A percentile compares a stretch with the other conserved stretches of the same genome.
Evolutionary conservation across 1,284 basidiomycete genomes (phyloP).

Genomic region (Cerioporus squamosus): DNA sequence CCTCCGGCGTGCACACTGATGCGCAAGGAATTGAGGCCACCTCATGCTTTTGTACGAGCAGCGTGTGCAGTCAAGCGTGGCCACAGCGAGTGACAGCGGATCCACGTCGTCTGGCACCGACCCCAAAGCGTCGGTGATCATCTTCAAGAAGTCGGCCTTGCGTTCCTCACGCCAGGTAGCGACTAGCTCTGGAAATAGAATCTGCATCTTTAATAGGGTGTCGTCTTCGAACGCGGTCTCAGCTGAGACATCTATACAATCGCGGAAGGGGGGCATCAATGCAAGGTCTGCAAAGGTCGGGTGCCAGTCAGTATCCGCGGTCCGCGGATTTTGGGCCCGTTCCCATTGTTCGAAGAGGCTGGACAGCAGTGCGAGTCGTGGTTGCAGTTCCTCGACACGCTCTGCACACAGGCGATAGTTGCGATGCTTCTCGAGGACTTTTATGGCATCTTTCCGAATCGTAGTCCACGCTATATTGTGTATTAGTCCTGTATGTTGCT

Average conservation of each 20-base stretch:
- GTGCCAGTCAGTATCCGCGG: background rate
- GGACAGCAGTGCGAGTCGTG: no score
- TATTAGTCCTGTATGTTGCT: no score
- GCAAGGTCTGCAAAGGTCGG: background rate
- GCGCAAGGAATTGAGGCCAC: constrained; percentile 14
- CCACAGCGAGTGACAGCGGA: constrained; percentile 6
- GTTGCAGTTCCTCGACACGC: no score
- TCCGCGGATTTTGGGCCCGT: background rate
- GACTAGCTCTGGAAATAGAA: no score
- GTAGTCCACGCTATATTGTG: no score
- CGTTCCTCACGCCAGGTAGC: background rate
- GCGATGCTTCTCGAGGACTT: no score
- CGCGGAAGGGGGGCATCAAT: background rate
- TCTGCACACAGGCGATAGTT: no score
- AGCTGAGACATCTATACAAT: background rate
- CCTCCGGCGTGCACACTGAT: background rate
- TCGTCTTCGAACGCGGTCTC: no score
- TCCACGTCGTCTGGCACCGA: background rate
- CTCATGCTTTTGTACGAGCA: constrained; percentile 1
- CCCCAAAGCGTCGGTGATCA: background rate
- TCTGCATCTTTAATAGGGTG: no score
- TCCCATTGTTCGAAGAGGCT: no score
- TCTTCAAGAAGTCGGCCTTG: background rate
- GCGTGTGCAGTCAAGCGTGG: constrained; percentile 3
- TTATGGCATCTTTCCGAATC: no score